phyloP scores from a whole-genome alignment of 176 grass and related monocot genomes.

The Avena atlantica region DNA sequence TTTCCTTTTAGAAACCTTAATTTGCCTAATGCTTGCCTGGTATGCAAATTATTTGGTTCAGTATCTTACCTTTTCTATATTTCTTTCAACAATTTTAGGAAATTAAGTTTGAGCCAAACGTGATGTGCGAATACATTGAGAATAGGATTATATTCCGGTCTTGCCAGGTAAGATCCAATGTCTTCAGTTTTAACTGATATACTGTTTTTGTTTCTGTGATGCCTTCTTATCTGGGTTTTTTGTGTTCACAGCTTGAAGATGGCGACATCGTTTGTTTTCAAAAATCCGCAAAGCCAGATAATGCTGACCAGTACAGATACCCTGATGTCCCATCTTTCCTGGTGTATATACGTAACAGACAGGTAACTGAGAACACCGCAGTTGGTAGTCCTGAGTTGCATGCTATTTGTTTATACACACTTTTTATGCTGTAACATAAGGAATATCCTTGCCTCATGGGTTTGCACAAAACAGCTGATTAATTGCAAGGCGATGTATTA shows the following conservation, averaged over 20 bases:
- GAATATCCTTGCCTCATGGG: not conserved
- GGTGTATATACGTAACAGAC: constrained; percentile 91
- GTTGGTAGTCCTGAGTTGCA: constrained; percentile 8
- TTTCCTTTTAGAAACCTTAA: constrained; percentile 34
- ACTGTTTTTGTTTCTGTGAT: constrained; percentile 25
- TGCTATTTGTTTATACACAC: not conserved
- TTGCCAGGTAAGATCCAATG: constrained; percentile 67
- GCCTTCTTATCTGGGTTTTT: constrained; percentile 44
- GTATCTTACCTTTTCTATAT: constrained; percentile 40
- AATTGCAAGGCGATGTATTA: not conserved
- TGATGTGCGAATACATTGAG: constrained; percentile 98
- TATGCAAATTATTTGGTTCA: constrained; percentile 18
- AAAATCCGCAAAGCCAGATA: constrained; percentile 64
- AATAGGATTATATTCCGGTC: constrained; percentile 73
- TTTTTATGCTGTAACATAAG: not conserved
- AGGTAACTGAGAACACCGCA: constrained; percentile 52
- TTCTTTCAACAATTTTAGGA: constrained; percentile 61
- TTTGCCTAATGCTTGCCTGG: constrained; percentile 6
- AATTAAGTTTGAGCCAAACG: constrained; percentile 98
- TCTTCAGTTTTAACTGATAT: constrained; percentile 33
- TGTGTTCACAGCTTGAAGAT: constrained; percentile 85
- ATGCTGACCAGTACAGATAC: constrained; percentile 70
- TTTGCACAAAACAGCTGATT: not conserved
- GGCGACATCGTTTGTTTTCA: constrained; percentile 97
- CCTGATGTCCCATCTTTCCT: constrained; percentile 90